Evolutionary conservation across 2,329 filamentous ascomycete species (phyloP).

Genomic region (Thielaviopsis ethacetica): DNA sequence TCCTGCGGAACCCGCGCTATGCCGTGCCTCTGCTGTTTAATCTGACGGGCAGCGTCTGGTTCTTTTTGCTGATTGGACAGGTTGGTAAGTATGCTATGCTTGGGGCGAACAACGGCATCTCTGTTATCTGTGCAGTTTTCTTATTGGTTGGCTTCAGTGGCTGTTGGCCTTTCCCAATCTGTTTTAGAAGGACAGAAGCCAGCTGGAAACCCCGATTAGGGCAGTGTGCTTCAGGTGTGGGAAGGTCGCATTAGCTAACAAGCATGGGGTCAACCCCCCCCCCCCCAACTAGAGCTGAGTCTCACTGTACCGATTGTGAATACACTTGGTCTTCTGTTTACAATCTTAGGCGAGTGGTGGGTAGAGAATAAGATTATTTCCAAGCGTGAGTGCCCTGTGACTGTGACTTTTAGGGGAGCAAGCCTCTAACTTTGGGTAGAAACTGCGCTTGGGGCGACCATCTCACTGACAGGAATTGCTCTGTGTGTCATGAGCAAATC

Average conservation of each 20-base stretch:
- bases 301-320: conserved; percentile 92
- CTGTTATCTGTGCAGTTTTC: conserved; percentile 1
- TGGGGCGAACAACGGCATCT: no score
- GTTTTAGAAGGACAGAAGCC: neutral
- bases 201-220: neutral
- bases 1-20: conserved; percentile 69
- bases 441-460: conserved; percentile 65
- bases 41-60: conserved; percentile 88
- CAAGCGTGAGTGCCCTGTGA: conserved; percentile 37
- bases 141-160: neutral
- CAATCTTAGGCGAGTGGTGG: conserved; percentile 87
- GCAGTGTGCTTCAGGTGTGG: neutral
- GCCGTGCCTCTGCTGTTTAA: conserved; percentile 74
- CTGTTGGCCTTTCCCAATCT: no score
- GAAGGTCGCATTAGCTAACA: neutral
- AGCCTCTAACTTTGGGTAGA: conserved; percentile 30
- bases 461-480: conserved; percentile 67
- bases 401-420: neutral
- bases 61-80: conserved; percentile 83
- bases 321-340: conserved; percentile 88
- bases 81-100: conserved; percentile 53
- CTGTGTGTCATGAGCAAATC: conserved; percentile 61
- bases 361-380: conserved; percentile 84
- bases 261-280: neutral
- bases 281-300: conserved; percentile 51